phyloP scores from a whole-genome alignment of 306 rosid species.

The Glycine latifolia region DNA sequence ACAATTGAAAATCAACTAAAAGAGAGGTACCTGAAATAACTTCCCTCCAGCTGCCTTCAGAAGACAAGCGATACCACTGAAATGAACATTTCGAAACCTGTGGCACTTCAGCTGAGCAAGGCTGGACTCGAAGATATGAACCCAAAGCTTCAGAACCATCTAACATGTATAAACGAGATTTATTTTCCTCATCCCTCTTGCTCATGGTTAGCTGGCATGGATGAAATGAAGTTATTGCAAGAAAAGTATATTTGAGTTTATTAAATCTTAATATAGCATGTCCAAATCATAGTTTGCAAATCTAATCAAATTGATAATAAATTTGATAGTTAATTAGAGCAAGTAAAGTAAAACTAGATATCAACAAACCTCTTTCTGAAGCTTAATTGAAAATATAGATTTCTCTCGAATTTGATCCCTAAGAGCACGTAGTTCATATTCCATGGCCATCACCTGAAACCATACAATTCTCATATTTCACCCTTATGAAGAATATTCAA shows the following conservation, averaged over 20 bases:
- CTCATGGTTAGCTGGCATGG: conserved; percentile 76
- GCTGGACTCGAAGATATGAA: conserved; percentile 65
- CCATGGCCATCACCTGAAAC: conserved; percentile 91
- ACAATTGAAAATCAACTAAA: conserved; percentile 29
- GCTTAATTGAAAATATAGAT: conserved; percentile 74
- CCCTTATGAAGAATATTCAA: conserved; percentile 31
- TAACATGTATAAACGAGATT: conserved; percentile 56
- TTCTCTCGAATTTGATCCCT: conserved; percentile 92
- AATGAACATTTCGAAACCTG: conserved; percentile 74
- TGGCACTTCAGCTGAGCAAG: conserved; percentile 70
- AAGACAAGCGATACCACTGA: conserved; percentile 92
- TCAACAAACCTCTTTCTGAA: conserved; percentile 87
- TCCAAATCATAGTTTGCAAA: conserved; percentile 3
- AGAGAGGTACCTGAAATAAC: conserved; percentile 72
- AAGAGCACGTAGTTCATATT: conserved; percentile 85
- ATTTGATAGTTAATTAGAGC: conserved; percentile 9
- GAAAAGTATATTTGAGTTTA: conserved; percentile 7
- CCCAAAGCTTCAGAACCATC: conserved; percentile 87
- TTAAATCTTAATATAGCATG: background rate
- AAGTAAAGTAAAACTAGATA: conserved; percentile 41
- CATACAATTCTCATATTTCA: conserved; percentile 33
- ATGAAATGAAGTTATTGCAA: conserved; percentile 45
- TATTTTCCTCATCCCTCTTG: conserved; percentile 82
- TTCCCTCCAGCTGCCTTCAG: conserved; percentile 87
- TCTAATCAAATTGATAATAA: conserved; percentile 24